phyloP scores from a whole-genome alignment of 768 basidiomycete species.

The Lentinula edodes region DNA sequence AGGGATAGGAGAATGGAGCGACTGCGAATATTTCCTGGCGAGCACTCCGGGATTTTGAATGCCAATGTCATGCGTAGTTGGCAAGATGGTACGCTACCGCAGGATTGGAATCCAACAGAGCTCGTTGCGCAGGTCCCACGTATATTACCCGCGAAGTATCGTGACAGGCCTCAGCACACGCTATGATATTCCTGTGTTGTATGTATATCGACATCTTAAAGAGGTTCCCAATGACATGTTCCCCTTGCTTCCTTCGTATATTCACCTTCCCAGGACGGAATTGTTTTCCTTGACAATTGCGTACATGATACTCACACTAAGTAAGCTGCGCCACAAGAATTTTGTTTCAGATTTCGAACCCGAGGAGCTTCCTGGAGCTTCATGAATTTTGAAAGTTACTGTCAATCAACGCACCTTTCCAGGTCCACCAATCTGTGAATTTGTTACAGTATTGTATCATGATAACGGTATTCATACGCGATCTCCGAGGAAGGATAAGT shows the following conservation, averaged over 20 bases:
- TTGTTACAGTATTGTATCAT: neutral
- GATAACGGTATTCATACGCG: neutral
- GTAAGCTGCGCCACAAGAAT: neutral
- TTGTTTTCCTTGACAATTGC: neutral
- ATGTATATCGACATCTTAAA: neutral
- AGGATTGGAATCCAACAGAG: slow-evolving; percentile 35
- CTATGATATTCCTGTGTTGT: neutral
- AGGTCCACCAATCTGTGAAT: neutral
- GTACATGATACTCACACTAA: neutral
- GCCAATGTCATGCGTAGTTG: slow-evolving; percentile 77
- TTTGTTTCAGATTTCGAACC: neutral
- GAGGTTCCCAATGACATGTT: neutral
- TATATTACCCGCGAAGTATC: slow-evolving; percentile 8
- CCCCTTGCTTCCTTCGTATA: neutral
- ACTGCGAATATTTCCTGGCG: slow-evolving; percentile 80
- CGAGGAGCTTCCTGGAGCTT: neutral
- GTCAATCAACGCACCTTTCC: neutral
- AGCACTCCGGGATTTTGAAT: slow-evolving; percentile 71
- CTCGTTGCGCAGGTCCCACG: slow-evolving; percentile 4
- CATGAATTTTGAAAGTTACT: neutral
- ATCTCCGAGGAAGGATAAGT: neutral
- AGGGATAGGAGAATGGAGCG: slow-evolving; percentile 84
- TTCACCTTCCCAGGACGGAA: neutral
- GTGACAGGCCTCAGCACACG: slow-evolving; percentile 1
- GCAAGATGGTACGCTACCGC: slow-evolving; percentile 72